Percentiles rank a stretch among this genome's conserved stretches.
phyloP scores from a whole-genome alignment of 108 stramenopile species.

The Fragilaria crotonensis region DNA sequence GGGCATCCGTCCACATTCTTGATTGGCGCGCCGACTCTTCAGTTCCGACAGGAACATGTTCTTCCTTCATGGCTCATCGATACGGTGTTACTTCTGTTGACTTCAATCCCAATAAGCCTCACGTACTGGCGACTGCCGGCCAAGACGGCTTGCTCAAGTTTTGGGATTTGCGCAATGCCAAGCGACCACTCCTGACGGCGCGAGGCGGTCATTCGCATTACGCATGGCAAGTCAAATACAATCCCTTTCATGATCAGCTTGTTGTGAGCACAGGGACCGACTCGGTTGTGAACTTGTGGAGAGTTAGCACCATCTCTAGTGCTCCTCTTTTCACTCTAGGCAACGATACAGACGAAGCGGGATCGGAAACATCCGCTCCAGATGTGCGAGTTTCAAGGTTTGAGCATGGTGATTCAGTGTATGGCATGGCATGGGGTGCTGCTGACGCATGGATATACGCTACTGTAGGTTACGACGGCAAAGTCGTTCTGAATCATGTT shows the following conservation, averaged over 20 bases:
- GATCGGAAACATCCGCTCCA: slow-evolving; percentile 14
- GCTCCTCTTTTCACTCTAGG: slow-evolving; percentile 83
- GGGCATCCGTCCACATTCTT: slow-evolving; percentile 42
- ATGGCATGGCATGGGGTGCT: slow-evolving; percentile 86
- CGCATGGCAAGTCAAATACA: slow-evolving; percentile 76
- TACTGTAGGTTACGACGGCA: slow-evolving; percentile 88
- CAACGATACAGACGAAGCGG: slow-evolving; percentile 29
- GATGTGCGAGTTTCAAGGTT: slow-evolving; percentile 79
- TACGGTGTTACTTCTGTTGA: slow-evolving; percentile 75
- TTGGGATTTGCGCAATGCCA: slow-evolving; percentile 82
- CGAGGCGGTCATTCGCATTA: slow-evolving; percentile 91
- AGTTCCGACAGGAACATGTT: slow-evolving; percentile 22
- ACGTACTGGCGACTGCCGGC: slow-evolving; percentile 77
- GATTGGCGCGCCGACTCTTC: slow-evolving; percentile 52
- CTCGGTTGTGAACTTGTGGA: slow-evolving; percentile 88
- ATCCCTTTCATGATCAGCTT: slow-evolving; percentile 98
- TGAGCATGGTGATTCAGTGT: slow-evolving; percentile 83
- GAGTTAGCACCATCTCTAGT: slow-evolving; percentile 88
- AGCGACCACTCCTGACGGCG: slow-evolving; percentile 41
- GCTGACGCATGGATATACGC: slow-evolving; percentile 94
- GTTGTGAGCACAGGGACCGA: slow-evolving; percentile 91
- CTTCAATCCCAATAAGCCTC: slow-evolving; percentile 94
- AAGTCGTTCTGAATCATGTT: slow-evolving; percentile 86
- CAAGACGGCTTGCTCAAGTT: slow-evolving; percentile 92
- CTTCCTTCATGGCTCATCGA: slow-evolving; percentile 39